Evolutionary conservation across 2,329 filamentous ascomycete genomes (phyloP).

Genomic region (Seiridium unicorne): DNA sequence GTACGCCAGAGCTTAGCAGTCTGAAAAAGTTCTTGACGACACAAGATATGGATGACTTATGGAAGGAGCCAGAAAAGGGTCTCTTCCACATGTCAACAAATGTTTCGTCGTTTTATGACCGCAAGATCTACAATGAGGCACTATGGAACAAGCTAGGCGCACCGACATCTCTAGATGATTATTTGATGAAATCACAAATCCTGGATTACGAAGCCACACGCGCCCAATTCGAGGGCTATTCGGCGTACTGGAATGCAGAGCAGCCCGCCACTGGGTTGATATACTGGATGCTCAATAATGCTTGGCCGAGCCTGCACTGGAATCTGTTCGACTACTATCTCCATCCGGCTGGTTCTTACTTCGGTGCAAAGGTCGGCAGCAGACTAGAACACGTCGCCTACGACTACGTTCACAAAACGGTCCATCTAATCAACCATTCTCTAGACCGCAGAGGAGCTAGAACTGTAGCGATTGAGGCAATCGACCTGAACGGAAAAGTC

Average conservation of each 20-base stretch:
- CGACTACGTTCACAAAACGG: conserved; percentile 43
- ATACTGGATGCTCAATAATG: conserved; percentile 68
- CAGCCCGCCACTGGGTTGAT: conserved; percentile 58
- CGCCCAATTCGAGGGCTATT: conserved; percentile 57
- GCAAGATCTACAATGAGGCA: conserved; percentile 56
- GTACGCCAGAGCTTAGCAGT: conserved; percentile 56
- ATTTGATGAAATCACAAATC: conserved; percentile 58
- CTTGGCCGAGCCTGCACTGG: conserved; percentile 66
- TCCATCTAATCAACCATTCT: conserved; percentile 56
- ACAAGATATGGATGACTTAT: conserved; percentile 52
- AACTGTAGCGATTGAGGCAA: conserved; percentile 45
- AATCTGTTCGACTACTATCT: conserved; percentile 64
- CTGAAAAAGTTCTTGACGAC: conserved; percentile 51
- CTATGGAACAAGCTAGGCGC: conserved; percentile 51
- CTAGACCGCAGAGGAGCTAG: conserved; percentile 36
- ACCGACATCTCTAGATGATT: conserved; percentile 52
- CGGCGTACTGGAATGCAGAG: conserved; percentile 45
- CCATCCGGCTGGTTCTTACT: conserved; percentile 56
- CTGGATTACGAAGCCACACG: conserved; percentile 64
- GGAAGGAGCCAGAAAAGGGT: conserved; percentile 49
- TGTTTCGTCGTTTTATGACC: conserved; percentile 52
- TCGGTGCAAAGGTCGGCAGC: conserved; percentile 52
- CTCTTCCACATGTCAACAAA: conserved; percentile 61
- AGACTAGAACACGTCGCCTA: conserved; percentile 54
- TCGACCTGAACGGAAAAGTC: conserved; percentile 44